phyloP scores from a whole-genome alignment of 2,329 filamentous ascomycete species.

The Sordariomycetes sp. region DNA sequence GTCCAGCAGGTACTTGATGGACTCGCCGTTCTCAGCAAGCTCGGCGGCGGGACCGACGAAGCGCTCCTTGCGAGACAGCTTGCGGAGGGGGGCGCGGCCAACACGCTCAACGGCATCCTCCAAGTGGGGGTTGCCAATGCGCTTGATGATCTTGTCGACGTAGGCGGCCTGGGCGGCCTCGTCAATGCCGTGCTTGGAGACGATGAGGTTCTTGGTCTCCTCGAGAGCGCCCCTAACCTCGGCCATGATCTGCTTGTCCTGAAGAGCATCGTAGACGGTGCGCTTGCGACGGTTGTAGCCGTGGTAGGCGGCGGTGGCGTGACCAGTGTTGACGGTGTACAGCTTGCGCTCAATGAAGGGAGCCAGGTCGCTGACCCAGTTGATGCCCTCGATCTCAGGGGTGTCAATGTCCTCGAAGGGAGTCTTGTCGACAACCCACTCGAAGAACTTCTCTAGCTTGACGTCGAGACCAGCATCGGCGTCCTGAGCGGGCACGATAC shows the following conservation, averaged over 20 bases:
- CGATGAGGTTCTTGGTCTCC: conserved; percentile 82
- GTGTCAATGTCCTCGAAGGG: conserved; percentile 62
- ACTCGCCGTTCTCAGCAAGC: conserved; percentile 72
- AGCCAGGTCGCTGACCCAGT: conserved; percentile 84
- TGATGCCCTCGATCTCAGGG: conserved; percentile 76
- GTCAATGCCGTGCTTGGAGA: conserved; percentile 75
- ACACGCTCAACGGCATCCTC: conserved; percentile 94
- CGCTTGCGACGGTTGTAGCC: conserved; percentile 79
- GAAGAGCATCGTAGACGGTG: conserved; percentile 82
- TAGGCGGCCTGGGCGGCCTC: conserved; percentile 72
- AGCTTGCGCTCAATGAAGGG: conserved; percentile 99
- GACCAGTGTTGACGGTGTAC: conserved; percentile 97
- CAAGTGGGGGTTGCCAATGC: conserved; percentile 88
- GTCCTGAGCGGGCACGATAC: conserved; percentile 90
- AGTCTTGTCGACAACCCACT: conserved; percentile 90
- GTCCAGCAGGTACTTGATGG: conserved; percentile 64
- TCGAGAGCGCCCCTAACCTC: conserved; percentile 72
- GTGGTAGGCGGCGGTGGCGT: conserved; percentile 93
- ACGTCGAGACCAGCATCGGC: conserved; percentile 75
- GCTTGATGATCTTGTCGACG: conserved; percentile 82
- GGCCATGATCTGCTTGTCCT: conserved; percentile 68
- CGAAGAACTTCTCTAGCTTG: conserved; percentile 96
- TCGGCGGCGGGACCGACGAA: conserved; percentile 89
- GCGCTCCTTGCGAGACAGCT: conserved; percentile 89
- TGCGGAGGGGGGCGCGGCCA: conserved; percentile 86